Percentiles rank a stretch among this genome's conserved stretches.
Conservation (phyloP, 1,139 yeast species). For the Debaryomyces fabryi region DNA sequence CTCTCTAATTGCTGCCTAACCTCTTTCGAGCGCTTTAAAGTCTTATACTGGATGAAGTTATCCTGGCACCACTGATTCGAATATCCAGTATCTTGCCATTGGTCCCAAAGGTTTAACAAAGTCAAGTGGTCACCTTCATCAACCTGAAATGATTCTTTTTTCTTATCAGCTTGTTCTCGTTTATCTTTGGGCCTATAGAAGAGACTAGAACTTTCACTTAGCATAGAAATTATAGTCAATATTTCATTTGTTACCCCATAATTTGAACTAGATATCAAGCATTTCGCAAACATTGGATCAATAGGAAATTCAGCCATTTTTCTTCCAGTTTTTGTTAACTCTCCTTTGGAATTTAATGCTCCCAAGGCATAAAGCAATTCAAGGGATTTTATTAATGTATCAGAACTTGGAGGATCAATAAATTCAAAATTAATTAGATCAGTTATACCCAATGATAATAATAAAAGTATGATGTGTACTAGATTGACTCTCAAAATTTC, state of each 20-base stretch:
- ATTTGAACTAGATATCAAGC: slow-evolving; percentile 63
- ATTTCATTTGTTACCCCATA: slow-evolving; percentile 66
- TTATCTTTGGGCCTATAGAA: slow-evolving; percentile 77
- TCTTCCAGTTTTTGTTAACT: slow-evolving; percentile 75
- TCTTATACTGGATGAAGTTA: slow-evolving; percentile 74
- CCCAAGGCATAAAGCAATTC: slow-evolving; percentile 84
- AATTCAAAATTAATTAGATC: slow-evolving; percentile 85
- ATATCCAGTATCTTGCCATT: slow-evolving; percentile 72
- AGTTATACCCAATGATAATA: slow-evolving; percentile 79
- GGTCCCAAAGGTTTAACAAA: slow-evolving; percentile 70
- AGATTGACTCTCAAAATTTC: slow-evolving; percentile 86
- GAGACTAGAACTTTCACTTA: slow-evolving; percentile 76
- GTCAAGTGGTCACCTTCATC: slow-evolving; percentile 74
- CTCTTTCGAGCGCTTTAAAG: slow-evolving; percentile 69
- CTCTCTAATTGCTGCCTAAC: slow-evolving; percentile 70
- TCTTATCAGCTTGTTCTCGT: slow-evolving; percentile 64
- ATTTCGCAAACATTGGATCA: slow-evolving; percentile 85
- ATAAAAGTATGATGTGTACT: slow-evolving; percentile 69
- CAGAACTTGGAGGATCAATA: slow-evolving; percentile 81
- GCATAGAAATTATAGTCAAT: slow-evolving; percentile 73
- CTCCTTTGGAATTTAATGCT: slow-evolving; percentile 80
- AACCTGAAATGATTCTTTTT: slow-evolving; percentile 55
- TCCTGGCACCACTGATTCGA: slow-evolving; percentile 88
- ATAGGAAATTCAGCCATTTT: slow-evolving; percentile 93
- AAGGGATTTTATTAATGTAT: slow-evolving; percentile 72